A percentile compares a stretch with the other conserved stretches of the same genome.
Evolutionary conservation across 805 yeast genomes (phyloP).

Genomic region (Kuraishia piskuri): DNA sequence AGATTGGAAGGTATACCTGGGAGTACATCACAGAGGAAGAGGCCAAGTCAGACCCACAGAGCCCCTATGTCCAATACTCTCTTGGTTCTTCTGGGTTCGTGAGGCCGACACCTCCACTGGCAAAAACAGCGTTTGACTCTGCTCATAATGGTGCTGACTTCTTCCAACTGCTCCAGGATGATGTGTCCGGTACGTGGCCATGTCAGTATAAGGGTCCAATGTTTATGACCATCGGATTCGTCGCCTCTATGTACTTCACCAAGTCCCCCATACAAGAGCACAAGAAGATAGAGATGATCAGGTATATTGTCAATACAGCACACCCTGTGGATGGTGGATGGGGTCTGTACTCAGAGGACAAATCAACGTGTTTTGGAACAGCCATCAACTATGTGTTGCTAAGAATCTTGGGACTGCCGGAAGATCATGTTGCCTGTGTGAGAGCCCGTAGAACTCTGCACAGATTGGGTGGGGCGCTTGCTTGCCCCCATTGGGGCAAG

Average conservation of each 20-base stretch:
- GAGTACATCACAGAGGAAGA: slow-evolving; percentile 42
- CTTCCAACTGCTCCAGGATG: slow-evolving; percentile 62
- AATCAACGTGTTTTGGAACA: slow-evolving; percentile 94
- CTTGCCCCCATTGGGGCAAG: slow-evolving; percentile 97
- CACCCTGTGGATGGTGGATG: slow-evolving; percentile 99
- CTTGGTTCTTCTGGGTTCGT: slow-evolving; percentile 27
- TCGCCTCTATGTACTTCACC: slow-evolving; percentile 65
- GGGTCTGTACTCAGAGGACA: slow-evolving; percentile 92
- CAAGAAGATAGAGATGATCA: slow-evolving; percentile 57
- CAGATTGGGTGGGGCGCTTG: slow-evolving; percentile 81
- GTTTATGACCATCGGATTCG: slow-evolving; percentile 91
- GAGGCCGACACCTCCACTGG: slow-evolving; percentile 9
- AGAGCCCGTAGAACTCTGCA: slow-evolving; percentile 68
- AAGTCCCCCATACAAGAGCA: slow-evolving; percentile 60
- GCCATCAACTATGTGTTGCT: slow-evolving; percentile 76
- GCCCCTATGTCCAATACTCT: slow-evolving; percentile 47
- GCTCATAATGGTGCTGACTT: slow-evolving; percentile 71
- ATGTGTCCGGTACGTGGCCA: slow-evolving; percentile 77
- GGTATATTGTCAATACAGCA: slow-evolving; percentile 84
- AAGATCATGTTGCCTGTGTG: slow-evolving; percentile 67
- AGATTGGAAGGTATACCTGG: slow-evolving; percentile 80
- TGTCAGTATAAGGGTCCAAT: slow-evolving; percentile 95
- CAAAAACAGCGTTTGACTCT: slow-evolving; percentile 37
- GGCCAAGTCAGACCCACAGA: slow-evolving; percentile 35
- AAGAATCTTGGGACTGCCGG: slow-evolving; percentile 68